These are phyloP conservation scores for Dispira parvispora DNA, from an alignment of 192 early-diverging fungal genomes.

Conservation along the genomic window DNA sequence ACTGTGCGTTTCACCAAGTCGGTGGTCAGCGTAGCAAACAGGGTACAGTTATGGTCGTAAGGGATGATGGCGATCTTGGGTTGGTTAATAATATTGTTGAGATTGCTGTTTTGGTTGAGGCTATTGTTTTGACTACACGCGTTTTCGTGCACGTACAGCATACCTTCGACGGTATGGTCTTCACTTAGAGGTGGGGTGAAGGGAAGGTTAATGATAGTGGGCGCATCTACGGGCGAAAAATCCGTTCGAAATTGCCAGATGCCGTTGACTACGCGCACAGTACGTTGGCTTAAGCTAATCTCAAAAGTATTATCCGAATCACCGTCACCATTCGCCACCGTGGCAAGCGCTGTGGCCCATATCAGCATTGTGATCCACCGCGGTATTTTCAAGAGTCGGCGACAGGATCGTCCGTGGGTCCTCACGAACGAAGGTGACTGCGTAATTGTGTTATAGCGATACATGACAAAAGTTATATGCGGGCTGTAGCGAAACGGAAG, in stretches of 20 bases:
- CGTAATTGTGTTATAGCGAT: too few species aligned
- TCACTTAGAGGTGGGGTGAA: not conserved
- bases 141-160: constrained; percentile 6
- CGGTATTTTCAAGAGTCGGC: too few species aligned
- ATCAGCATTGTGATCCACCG: too few species aligned
- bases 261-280: not conserved
- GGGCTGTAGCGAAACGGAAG: too few species aligned
- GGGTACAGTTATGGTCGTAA: constrained; percentile 6
- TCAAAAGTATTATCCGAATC: not conserved
- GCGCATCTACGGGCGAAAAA: not conserved
- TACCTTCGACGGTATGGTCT: not conserved
- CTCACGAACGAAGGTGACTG: too few species aligned
- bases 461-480: too few species aligned
- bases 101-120: constrained; percentile 1
- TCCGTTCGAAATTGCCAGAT: constrained; percentile 5
- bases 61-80: constrained; percentile 8
- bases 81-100: not conserved
- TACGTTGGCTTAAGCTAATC: not conserved
- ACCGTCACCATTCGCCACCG: too few species aligned
- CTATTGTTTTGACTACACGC: not conserved
- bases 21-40: constrained; percentile 1
- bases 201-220: not conserved
- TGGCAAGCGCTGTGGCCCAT: too few species aligned
- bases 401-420: too few species aligned
- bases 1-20: not conserved